phyloP scores from a whole-genome alignment of 495 filamentous ascomycete species.

The Poronia punctata region DNA sequence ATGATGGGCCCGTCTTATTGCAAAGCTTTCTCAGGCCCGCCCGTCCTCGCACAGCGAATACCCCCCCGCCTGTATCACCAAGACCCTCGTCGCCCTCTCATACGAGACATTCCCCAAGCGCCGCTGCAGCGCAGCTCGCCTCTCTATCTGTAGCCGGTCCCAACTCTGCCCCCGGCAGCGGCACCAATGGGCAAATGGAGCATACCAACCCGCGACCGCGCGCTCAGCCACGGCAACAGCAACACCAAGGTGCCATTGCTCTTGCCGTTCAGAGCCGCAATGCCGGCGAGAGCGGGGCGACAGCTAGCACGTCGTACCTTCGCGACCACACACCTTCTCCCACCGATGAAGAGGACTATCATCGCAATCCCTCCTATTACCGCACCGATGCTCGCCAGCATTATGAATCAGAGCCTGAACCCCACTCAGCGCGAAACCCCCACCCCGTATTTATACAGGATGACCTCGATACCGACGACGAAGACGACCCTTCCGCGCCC shows the following conservation, averaged over 20 bases:
- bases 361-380: too few species aligned
- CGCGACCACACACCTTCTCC: background rate
- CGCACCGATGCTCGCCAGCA: too few species aligned
- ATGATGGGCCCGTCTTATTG: slow-evolving; percentile 29
- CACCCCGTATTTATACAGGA: background rate
- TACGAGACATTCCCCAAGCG: background rate
- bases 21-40: slow-evolving; percentile 25
- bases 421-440: too few species aligned
- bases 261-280: background rate
- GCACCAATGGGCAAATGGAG: background rate
- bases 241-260: slow-evolving; percentile 9
- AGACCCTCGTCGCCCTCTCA: background rate
- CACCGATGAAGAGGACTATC: background rate
- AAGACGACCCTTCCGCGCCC: slow-evolving; percentile 13
- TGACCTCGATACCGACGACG: slow-evolving; percentile 2
- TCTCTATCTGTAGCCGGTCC: background rate
- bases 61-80: slow-evolving; percentile 2
- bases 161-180: background rate
- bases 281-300: background rate
- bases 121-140: background rate
- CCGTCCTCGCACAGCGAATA: background rate
- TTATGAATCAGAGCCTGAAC: too few species aligned
- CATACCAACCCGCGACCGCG: background rate
- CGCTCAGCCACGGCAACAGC: slow-evolving; percentile 11
- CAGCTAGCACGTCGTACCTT: slow-evolving; percentile 1